Percentiles rank a stretch among this genome's conserved stretches.
Evolutionary conservation across 371 early-diverging fungal genomes (phyloP).

Genomic region (Chytridiales sp.): DNA sequence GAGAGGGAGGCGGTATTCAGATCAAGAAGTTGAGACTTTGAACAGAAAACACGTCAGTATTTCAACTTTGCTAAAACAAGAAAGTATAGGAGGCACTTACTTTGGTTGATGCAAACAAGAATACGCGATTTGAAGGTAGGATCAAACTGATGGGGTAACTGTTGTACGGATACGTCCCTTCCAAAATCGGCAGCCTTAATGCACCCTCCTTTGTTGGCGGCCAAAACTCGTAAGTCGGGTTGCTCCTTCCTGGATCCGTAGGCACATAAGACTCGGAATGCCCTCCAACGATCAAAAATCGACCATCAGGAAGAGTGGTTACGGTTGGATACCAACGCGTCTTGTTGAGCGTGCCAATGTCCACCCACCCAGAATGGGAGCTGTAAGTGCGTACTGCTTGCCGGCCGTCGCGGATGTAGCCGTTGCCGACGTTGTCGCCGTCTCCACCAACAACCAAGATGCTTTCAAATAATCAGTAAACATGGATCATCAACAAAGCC

Average conservation of each 20-base stretch:
- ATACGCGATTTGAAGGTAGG: constrained; percentile 28
- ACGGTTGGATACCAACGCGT: constrained; percentile 41
- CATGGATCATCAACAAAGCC: background rate
- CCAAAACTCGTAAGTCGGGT: constrained; percentile 34
- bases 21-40: background rate
- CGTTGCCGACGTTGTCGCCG: constrained; percentile 24
- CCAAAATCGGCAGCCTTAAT: constrained; percentile 16
- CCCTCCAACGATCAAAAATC: constrained; percentile 30
- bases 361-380: background rate
- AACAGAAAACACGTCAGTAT: no score
- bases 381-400: constrained; percentile 2
- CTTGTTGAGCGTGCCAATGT: constrained; percentile 7
- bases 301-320: constrained; percentile 22
- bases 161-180: constrained; percentile 25
- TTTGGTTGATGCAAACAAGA: constrained; percentile 16
- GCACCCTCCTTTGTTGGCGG: constrained; percentile 7
- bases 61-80: background rate
- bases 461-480: background rate
- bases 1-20: background rate
- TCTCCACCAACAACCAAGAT: constrained; percentile 29
- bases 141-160: constrained; percentile 31
- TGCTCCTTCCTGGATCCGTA: constrained; percentile 16
- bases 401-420: constrained; percentile 23
- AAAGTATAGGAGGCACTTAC: constrained; percentile 1
- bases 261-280: constrained; percentile 28